A percentile compares a stretch with the other conserved stretches of the same genome.
Evolutionary conservation across 208 protist species (phyloP).

Genomic region (Zelonia costaricensis): DNA sequence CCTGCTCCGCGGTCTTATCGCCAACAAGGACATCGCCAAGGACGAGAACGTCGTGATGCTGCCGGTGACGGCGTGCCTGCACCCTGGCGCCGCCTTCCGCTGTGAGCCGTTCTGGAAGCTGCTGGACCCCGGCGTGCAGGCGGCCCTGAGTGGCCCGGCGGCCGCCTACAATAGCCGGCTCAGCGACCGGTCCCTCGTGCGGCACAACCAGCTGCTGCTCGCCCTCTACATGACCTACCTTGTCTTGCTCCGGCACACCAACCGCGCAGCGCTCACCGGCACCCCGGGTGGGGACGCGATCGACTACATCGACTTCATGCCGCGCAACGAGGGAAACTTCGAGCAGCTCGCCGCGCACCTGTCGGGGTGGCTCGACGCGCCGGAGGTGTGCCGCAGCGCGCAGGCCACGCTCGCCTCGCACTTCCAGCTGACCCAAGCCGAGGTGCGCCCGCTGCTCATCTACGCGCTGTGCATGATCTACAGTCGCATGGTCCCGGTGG

Average conservation of each 20-base stretch:
- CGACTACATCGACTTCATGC: slow-evolving; percentile 76
- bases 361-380: slow-evolving; percentile 52
- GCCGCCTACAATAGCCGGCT: slow-evolving; percentile 63
- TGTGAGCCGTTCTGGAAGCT: slow-evolving; percentile 47
- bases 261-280: slow-evolving; percentile 25
- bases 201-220: slow-evolving; percentile 79
- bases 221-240: slow-evolving; percentile 81
- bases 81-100: slow-evolving; percentile 49
- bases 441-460: slow-evolving; percentile 60
- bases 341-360: slow-evolving; percentile 64
- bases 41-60: slow-evolving; percentile 81
- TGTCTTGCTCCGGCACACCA: slow-evolving; percentile 41
- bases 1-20: slow-evolving; percentile 69
- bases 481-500: slow-evolving; percentile 84
- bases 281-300: slow-evolving; percentile 40
- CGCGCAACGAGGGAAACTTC: slow-evolving; percentile 81
- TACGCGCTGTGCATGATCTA: slow-evolving; percentile 80
- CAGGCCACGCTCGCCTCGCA: slow-evolving; percentile 45
- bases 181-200: slow-evolving; percentile 59
- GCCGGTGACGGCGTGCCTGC: slow-evolving; percentile 58
- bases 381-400: slow-evolving; percentile 48
- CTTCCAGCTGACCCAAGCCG: slow-evolving; percentile 65
- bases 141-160: neutral
- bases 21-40: slow-evolving; percentile 70
- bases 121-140: slow-evolving; percentile 35